Evolutionary conservation across 1,284 basidiomycete genomes (phyloP), one percentile per base, ranked within the genome.

Genomic region (Moesziomyces aphidis): DNA sequence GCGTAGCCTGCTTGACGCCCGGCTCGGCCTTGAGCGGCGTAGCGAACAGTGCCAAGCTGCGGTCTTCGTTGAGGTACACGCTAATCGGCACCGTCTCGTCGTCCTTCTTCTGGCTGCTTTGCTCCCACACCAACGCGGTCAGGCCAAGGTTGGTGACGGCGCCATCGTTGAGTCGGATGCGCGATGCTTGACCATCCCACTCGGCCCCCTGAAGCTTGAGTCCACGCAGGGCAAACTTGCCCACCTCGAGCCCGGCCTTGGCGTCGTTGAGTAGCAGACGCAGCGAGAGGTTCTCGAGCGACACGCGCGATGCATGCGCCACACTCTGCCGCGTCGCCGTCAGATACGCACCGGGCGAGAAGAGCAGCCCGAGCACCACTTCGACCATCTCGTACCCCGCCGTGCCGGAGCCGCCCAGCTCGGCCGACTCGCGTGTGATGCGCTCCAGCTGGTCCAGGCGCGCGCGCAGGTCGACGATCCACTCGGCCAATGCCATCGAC

Each of bases 11-110:
- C 50, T 59, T 62, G 0, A 78, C 54, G 1, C 71, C 72, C 0
- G 28, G 87, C 72, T 92, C 90, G 76, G 93, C 92, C 15, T 92
- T 90, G 63, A 95, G 85, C 77, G 92, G 89, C 43, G 93, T 89
- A 0, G 92, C 93, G 86, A 97, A 97, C 76, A 97, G 86, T 47
- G 95, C 91, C 80, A 94, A 92, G 80, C 90, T 92, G 45, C 95
- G 89, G 85, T 97, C 95, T 68, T 89, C 88, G 85, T 97, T 96
- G 82, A 97, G 89, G 85, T 97, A 97, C 42, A 97, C 92, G 0
- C 95, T 94, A 23, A 97, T 86, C 76, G 91, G 93, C 43, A 76
- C 68, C 39, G 43, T 42, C 15, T 50, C 45, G 21, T 57, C 21
- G 13, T 47, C 42, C 6, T 3, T 23, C 36, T 52, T 46, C 13